Base-by-base conservation (phyloP, 352 stramenopile species). In the Phytophthora brassicae region DNA sequence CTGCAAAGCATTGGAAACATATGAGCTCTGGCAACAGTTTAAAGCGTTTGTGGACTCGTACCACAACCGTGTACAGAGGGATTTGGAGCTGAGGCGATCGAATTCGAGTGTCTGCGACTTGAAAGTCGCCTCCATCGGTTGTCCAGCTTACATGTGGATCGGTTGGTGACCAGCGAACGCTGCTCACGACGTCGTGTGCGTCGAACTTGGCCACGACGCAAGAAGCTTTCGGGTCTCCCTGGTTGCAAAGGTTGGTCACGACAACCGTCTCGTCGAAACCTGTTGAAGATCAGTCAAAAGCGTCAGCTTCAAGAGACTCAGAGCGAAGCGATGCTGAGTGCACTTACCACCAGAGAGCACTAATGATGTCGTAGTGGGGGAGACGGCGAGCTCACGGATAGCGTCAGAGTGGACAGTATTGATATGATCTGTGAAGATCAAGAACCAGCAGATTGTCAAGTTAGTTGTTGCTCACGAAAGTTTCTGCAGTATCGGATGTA, bases 221-320 rank as follows among this genome's bases (percentile, higher is more conserved):
- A 4, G 77, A 64, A 14, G 61, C 49, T 17, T 48, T 67, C 8
- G 69, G 68, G 19, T 89, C 74, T 20, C 69, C 70, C 14, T 70
- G 57, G 31, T 74, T 56, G 11, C 77, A 68, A 20, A 94, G 67
- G 36, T 90, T 79, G 6, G 69, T 86, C 49, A 94, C 26, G n/a
- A 89, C 80, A 17, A 94, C 75, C 4, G 81, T 92, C 58, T 88
- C 74, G 50, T 94, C 85, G 59, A 94, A 94, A 22, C 83, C 85
- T 79, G 57, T 49, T 7, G n/a, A 43, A 68, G 33, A 3, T 14
- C 44, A 39, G n/a, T 16, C 16, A 22, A 45, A 41, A 52, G 31
- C 12, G 39, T 50, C 29, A 12, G 61, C 43, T 60, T 13, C 22
- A 8, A 26, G 16, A 31, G 26, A 26, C 8, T 41, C 9, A 28